Percentiles rank a stretch among this genome's conserved stretches.
These are phyloP conservation scores for Thymus quinquecostatus DNA, from an alignment of 257 asterid genomes.

Conservation along the genomic window DNA sequence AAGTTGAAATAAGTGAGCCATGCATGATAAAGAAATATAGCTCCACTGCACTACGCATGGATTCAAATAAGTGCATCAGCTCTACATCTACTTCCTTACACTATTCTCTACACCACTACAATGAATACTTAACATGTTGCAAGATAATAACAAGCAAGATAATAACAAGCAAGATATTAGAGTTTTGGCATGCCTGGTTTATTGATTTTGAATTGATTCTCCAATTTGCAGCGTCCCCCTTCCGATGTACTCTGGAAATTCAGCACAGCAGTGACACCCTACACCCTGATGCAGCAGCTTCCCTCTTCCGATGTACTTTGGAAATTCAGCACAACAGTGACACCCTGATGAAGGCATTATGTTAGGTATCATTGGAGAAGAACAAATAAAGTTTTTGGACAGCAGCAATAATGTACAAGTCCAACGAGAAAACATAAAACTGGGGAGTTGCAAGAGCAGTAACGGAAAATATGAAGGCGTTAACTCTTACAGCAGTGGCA, in stretches of 20 bases:
- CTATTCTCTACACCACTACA: too few species aligned
- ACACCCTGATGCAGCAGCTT: too few species aligned
- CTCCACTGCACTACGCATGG: too few species aligned
- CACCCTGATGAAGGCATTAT: conserved; percentile 68
- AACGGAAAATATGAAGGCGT: conserved; percentile 11
- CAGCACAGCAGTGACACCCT: too few species aligned
- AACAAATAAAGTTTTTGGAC: background rate
- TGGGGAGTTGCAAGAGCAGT: conserved; percentile 11
- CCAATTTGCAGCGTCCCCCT: conserved; percentile 95
- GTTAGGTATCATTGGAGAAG: conserved; percentile 34
- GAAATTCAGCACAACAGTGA: conserved; percentile 91
- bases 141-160: too few species aligned
- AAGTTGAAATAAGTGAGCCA: too few species aligned
- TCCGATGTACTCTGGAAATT: too few species aligned
- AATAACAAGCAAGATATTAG: conserved; percentile 80
- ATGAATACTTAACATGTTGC: too few species aligned
- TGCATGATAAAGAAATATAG: too few species aligned
- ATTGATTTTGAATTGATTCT: conserved; percentile 69
- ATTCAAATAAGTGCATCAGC: too few species aligned
- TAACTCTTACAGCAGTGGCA: conserved; percentile 59
- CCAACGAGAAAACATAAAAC: conserved; percentile 11
- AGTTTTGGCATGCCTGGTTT: conserved; percentile 79
- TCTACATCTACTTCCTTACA: too few species aligned
- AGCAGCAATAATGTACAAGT: conserved; percentile 15
- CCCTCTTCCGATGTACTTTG: conserved; percentile 84